Base-by-base conservation (phyloP, 441 rosid genomes). In the Hura crepitans region DNA sequence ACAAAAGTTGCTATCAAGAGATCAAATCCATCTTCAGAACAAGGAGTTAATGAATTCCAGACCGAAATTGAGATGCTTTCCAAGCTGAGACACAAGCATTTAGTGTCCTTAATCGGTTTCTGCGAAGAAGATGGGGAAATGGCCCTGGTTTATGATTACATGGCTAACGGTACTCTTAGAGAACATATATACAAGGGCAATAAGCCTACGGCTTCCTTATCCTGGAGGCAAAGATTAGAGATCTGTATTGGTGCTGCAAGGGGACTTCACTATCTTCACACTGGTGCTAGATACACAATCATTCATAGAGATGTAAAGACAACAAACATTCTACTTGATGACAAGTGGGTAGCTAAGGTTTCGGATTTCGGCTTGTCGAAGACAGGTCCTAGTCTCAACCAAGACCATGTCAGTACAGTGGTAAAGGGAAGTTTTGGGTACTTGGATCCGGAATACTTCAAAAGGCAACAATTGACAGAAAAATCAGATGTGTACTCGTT, bases 21-120 rank as follows among this genome's bases (percentile, higher is more conserved):
- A 80, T 89, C 97, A 65, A 87, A 89, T 80, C 96, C 92, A 0
- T 85, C 83, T 46, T 93, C 96, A 15, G 88, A 90, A 60, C 98
- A 93, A 80, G 98, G 98, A 49, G 84, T 89, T 3, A 69, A 85
- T 58, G 98, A 93, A 71, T 93, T 93, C 84, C 81, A 83, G 75
- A 93, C 97, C 0, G 98, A 93, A 68, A 89, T 93, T 20, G 96
- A 90, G 76, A 90, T 89, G 89, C 94, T 93, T 27, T 90, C 97
- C 0, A 86, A 86, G 81, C 70, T 93, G 53, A 81, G 98, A 70
- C 97, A 93, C 84, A 85, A 82, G 81, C 98, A 93, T 69, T 80
- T 93, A 55, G 98, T 91, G 35, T 93, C 98, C 0, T 77, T 92
- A 69, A 90, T 92, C 6, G 96, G 98, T 6, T 90, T 78, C 64